Evolutionary conservation across 495 filamentous ascomycete genomes (phyloP).

Genomic region (Lasiosphaeriaceae sp.): DNA sequence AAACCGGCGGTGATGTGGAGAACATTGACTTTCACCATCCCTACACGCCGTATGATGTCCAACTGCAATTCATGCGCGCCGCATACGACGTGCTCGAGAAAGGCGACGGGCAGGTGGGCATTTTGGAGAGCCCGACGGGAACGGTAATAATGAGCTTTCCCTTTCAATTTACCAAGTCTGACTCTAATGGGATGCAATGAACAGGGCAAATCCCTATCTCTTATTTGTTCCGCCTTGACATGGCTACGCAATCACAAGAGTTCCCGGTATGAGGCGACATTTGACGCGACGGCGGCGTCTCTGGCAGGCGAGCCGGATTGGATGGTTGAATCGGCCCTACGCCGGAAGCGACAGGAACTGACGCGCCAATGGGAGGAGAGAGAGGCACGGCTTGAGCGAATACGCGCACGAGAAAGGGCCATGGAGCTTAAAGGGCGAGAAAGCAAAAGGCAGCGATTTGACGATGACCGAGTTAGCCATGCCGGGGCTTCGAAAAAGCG

Average conservation of each 20-base stretch:
- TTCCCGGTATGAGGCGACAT: constrained; percentile 52
- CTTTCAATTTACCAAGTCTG: not conserved
- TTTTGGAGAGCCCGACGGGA: constrained; percentile 91
- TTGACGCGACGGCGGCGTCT: constrained; percentile 25
- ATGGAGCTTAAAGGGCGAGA: constrained; percentile 44
- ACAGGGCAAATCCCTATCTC: constrained; percentile 92
- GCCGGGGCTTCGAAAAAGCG: constrained; percentile 24
- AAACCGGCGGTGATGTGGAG: not conserved
- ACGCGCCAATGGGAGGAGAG: constrained; percentile 63
- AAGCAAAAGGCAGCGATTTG: constrained; percentile 23
- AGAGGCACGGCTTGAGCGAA: constrained; percentile 63
- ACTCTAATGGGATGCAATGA: not conserved
- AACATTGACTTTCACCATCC: constrained; percentile 78
- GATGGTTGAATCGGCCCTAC: constrained; percentile 72
- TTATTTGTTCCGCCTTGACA: constrained; percentile 89
- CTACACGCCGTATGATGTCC: constrained; percentile 86
- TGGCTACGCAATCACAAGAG: constrained; percentile 88
- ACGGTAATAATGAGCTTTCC: constrained; percentile 44
- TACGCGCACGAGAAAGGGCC: constrained; percentile 65
- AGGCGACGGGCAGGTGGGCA: constrained; percentile 72
- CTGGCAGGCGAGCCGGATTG: constrained; percentile 81
- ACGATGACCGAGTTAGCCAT: constrained; percentile 15
- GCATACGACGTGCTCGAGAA: constrained; percentile 78
- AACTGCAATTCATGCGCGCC: constrained; percentile 83
- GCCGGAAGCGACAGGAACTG: constrained; percentile 63